A percentile compares a stretch with the other conserved stretches of the same genome.
Evolutionary conservation across 257 asterid genomes (phyloP).

Genomic region (Prunella vulgaris): DNA sequence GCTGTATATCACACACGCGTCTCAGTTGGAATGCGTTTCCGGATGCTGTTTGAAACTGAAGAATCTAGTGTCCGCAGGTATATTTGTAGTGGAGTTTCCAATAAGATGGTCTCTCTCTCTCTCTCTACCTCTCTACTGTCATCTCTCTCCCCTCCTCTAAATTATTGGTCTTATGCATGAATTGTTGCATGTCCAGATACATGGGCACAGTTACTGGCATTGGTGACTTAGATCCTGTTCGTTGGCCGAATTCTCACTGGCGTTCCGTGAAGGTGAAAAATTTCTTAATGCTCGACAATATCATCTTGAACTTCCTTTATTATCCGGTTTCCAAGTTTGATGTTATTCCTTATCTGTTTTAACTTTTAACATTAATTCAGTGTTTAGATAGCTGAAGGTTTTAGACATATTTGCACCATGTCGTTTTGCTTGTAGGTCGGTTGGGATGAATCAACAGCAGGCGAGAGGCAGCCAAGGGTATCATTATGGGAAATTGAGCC

Average conservation of each 20-base stretch:
- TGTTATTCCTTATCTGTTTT: not conserved
- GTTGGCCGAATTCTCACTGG: constrained; percentile 96
- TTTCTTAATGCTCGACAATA: not conserved
- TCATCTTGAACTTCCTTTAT: not conserved
- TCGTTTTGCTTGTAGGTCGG: constrained; percentile 54
- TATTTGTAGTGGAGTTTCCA: not conserved
- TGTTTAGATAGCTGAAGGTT: not conserved
- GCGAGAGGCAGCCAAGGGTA: constrained; percentile 92
- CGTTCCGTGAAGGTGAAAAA: constrained; percentile 77
- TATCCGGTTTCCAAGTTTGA: not conserved
- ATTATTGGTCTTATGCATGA: constrained; percentile 3
- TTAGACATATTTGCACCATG: not conserved
- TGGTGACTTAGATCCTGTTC: constrained; percentile 79
- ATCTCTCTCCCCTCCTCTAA: too few species aligned
- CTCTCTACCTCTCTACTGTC: not conserved
- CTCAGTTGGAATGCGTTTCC: constrained; percentile 91
- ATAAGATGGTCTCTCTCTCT: not conserved
- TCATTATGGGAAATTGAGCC: constrained; percentile 98
- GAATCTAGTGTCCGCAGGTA: constrained; percentile 99
- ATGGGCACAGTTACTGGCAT: constrained; percentile 95
- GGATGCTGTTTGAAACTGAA: constrained; percentile 95
- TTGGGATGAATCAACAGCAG: constrained; percentile 97
- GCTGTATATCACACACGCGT: constrained; percentile 87
- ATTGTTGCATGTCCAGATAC: constrained; percentile 42
- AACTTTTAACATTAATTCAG: not conserved